These are phyloP conservation scores for Lepidium didymum DNA, from an alignment of 345 rosid genomes.

Conservation along the genomic window DNA sequence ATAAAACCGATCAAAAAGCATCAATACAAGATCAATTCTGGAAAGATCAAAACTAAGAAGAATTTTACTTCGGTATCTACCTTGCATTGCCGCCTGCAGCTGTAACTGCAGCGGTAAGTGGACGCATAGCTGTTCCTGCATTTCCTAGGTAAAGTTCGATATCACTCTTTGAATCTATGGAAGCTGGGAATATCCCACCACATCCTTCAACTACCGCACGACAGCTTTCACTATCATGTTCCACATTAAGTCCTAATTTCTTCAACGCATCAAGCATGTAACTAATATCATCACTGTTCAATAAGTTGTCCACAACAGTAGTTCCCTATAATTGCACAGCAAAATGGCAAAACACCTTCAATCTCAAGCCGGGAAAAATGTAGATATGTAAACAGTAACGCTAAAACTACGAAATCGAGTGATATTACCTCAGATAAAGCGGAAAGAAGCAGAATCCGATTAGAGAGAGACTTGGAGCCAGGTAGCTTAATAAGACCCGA, in stretches of 20 bases:
- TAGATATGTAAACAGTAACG: neutral
- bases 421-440: slow-evolving; percentile 75
- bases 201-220: slow-evolving; percentile 80
- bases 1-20: neutral
- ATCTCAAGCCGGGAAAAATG: neutral
- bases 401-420: neutral
- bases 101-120: slow-evolving; percentile 84
- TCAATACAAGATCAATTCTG: neutral
- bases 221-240: slow-evolving; percentile 44
- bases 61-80: slow-evolving; percentile 17
- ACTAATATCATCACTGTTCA: slow-evolving; percentile 82
- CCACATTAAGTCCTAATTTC: slow-evolving; percentile 60
- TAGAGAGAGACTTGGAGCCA: slow-evolving; percentile 91
- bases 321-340: slow-evolving; percentile 47
- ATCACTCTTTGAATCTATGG: slow-evolving; percentile 43
- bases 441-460: slow-evolving; percentile 88
- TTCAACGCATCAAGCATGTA: slow-evolving; percentile 88
- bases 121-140: slow-evolving; percentile 98
- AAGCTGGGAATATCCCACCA: slow-evolving; percentile 69
- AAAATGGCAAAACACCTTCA: neutral
- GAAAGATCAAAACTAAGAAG: neutral
- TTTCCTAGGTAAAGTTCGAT: slow-evolving; percentile 87
- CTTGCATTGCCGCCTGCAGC: slow-evolving; percentile 91
- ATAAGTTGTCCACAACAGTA: slow-evolving; percentile 80
- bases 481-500: slow-evolving; percentile 80